phyloP scores from a whole-genome alignment of 2,329 filamentous ascomycete species.

The Scytalidium sp. region DNA sequence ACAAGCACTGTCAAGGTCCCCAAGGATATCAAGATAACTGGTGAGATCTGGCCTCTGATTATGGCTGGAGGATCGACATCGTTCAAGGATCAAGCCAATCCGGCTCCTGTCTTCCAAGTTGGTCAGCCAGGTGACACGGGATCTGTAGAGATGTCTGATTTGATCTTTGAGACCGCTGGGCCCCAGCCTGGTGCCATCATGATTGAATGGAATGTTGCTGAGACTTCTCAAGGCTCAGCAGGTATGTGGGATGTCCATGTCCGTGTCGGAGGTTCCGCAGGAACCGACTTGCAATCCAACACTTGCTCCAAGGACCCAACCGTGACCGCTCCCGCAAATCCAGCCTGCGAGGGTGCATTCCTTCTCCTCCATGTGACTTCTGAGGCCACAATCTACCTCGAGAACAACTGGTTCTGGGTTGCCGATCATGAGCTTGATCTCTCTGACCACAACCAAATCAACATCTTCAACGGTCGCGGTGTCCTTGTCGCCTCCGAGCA shows the following conservation, averaged over 20 bases:
- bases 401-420: constrained; percentile 90
- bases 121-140: constrained; percentile 75
- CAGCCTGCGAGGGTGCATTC: constrained; percentile 72
- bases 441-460: constrained; percentile 70
- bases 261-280: constrained; percentile 82
- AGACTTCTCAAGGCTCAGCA: constrained; percentile 61
- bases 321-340: constrained; percentile 56
- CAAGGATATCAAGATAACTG: constrained; percentile 81
- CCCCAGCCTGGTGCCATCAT: constrained; percentile 84
- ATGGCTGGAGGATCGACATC: constrained; percentile 70
- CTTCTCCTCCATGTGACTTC: constrained; percentile 63
- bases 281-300: constrained; percentile 74
- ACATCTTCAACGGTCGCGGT: constrained; percentile 85
- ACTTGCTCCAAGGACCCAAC: constrained; percentile 75
- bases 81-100: constrained; percentile 74
- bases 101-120: constrained; percentile 81
- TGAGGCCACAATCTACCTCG: constrained; percentile 70
- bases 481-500: constrained; percentile 70
- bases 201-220: constrained; percentile 86
- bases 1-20: constrained; percentile 69
- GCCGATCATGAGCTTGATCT: constrained; percentile 87
- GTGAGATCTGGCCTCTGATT: constrained; percentile 88
- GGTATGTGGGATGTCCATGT: constrained; percentile 97
- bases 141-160: constrained; percentile 80
- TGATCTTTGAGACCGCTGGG: constrained; percentile 82